Base-by-base conservation (phyloP, 208 protist species). In the Herpetomonas muscarum region DNA sequence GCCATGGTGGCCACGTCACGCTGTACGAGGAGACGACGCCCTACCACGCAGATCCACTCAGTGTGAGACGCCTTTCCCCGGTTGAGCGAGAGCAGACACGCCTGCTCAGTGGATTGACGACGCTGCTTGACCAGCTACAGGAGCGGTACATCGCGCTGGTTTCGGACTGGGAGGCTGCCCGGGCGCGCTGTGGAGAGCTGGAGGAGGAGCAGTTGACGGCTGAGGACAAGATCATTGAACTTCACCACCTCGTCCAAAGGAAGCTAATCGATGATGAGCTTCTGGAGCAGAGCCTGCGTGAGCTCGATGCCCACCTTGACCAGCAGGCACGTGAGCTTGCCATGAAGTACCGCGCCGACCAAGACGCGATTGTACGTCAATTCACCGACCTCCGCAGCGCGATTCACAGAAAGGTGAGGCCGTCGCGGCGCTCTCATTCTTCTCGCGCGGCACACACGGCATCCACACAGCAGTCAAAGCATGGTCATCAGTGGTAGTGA, bases 251-350 rank as follows among this genome's bases (percentile, higher is more conserved):
- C 10, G 89, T 95, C 29, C 76, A 86, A 37, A 51, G 72, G 17
- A 95, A 95, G 53, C 54, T 92, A 49, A 61, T 77, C 26, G 89
- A 93, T 42, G 89, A 95, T 54, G 24, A 31, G 25, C 62, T 72
- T 52, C 71, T 92, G 26, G 85, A 95, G 73, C 66, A 74, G 55
- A 89, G 71, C 39, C 59, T 95, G 36, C 71, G 72, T 10, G 58
- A 71, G 34, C 58, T 95, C 7, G 85, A 93, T 31, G 51, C 24
- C 1, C 81, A 92, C 46, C 74, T 95, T 9, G 82, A 91, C 45
- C 31, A 75, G 63, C 89, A 95, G 52, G 82, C 82, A n/a, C 51
- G 84, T 0, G 85, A 95, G 55, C 64, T 95, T 17, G 83, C 82
- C 1, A 66, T 88, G 74, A 85, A 81, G 69, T 95, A 93, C 61